Base-by-base conservation (phyloP, 2,329 filamentous ascomycete genomes). In the Neofusicoccum laricinum region DNA sequence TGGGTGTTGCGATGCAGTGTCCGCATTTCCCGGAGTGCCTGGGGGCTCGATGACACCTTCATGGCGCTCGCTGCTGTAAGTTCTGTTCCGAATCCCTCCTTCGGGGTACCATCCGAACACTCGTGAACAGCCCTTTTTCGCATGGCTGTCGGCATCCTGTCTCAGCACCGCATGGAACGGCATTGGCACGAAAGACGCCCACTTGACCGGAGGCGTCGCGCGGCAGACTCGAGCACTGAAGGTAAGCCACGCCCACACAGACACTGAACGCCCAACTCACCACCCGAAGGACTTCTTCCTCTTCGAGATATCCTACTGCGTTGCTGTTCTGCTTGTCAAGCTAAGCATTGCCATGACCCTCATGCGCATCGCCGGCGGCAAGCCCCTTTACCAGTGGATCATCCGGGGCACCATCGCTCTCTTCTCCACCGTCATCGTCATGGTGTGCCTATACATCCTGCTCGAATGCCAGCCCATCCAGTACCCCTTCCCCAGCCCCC, bases 221-320 rank as follows among this genome's bases (percentile, higher is more conserved):
- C 38, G 34, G 38, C 41, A 59, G 19, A 46, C 25, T 1, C 19
- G 12, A 19, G 49, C 7, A 53, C 34, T 53, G 21, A 53, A 53
- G 49, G 49, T 12, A 53, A 14, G 45, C 21, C 25, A 30, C 2
- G 25, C 25, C 25, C 25, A 7, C 1, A 5, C 25, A 6, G 4
- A 6, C 25, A 30, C 6, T 6, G 1, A 30, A 30, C 4, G 4
- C 25, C 25, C 25, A 19, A 19, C 43, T 19, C 14, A 36, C n/a
- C 14, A 19, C 3, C 19, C 14, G 10, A 46, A 75, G 73, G 75
- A 69, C 67, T 76, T 76, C 67, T 76, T 75, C 66, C 69, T 76
- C 64, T 77, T 74, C 55, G 71, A 76, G 51, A 64, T 75, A 45
- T 75, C 75, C 61, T 77, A 73, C 61, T 76, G 74, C 67, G 66